A percentile compares a stretch with the other conserved stretches of the same genome.
Conservation (phyloP, 768 basidiomycete genomes). For the Leccinum truebloodii region DNA sequence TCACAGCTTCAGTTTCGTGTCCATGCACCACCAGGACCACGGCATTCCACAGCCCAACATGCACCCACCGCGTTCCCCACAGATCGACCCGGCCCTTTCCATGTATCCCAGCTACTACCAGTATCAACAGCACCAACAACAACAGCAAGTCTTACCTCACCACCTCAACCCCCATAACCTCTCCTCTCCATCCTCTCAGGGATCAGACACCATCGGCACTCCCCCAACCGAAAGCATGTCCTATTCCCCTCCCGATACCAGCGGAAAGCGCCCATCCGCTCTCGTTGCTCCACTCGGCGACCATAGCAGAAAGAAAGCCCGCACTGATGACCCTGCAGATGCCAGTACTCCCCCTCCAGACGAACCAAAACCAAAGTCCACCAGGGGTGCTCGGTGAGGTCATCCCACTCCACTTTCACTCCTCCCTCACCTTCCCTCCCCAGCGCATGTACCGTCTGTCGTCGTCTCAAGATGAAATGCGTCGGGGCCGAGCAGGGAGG, state of each 20-base stretch:
- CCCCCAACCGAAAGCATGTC: constrained; percentile 64
- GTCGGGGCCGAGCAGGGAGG: constrained; percentile 89
- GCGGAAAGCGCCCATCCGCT: constrained; percentile 68
- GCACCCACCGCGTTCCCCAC: constrained; percentile 54
- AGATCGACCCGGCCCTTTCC: constrained; percentile 72
- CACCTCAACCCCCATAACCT: constrained; percentile 60
- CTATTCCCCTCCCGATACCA: constrained; percentile 52
- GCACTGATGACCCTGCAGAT: constrained; percentile 56
- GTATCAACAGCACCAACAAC: constrained; percentile 45
- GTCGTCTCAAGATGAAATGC: constrained; percentile 92
- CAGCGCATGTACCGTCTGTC: constrained; percentile 90
- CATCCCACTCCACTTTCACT: background rate
- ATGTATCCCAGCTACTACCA: constrained; percentile 65
- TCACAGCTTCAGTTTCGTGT: constrained; percentile 43
- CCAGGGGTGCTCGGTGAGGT: constrained; percentile 78
- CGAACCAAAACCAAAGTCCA: constrained; percentile 76
- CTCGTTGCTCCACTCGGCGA: constrained; percentile 41
- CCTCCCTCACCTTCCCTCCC: constrained; percentile 14
- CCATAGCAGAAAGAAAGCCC: constrained; percentile 53
- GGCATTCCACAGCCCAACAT: constrained; percentile 38
- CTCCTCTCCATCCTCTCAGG: constrained; percentile 80
- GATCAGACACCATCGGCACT: constrained; percentile 73
- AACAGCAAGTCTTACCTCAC: constrained; percentile 50
- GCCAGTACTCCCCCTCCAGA: constrained; percentile 53
- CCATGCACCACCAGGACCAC: constrained; percentile 48